These are phyloP conservation scores for Tetracladium marchalianum DNA, from an alignment of 495 filamentous ascomycete species.

Conservation along the genomic window DNA sequence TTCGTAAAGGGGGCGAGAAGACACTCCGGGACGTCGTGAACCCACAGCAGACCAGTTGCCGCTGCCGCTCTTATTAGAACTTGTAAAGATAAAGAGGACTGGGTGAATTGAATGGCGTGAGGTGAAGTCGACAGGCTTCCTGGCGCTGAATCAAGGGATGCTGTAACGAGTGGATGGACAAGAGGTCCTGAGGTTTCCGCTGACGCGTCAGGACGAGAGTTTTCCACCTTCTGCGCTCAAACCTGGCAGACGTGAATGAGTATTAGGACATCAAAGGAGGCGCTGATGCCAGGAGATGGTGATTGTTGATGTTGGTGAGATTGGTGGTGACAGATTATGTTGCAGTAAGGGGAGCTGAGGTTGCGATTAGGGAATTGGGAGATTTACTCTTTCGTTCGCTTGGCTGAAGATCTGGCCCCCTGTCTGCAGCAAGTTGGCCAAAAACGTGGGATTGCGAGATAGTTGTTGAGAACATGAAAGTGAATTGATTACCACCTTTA, in stretches of 20 bases:
- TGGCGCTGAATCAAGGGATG: conserved; percentile 7
- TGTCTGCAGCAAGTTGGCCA: no score
- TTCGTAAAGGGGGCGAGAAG: conserved; percentile 7
- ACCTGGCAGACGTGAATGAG: conserved; percentile 4
- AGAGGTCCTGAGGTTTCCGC: conserved; percentile 34
- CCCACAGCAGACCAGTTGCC: conserved; percentile 1
- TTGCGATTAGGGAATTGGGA: conserved; percentile 12
- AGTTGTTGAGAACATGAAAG: no score
- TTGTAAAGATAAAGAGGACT: conserved; percentile 16
- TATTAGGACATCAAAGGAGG: conserved; percentile 9
- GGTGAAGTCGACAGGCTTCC: background rate
- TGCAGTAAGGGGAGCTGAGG: background rate
- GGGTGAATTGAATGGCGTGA: conserved; percentile 14
- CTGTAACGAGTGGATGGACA: conserved; percentile 22
- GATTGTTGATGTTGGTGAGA: conserved; percentile 4
- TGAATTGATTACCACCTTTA: no score
- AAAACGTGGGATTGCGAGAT: no score
- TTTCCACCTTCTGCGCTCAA: conserved; percentile 7
- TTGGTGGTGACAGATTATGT: conserved; percentile 4
- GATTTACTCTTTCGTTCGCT: conserved; percentile 1
- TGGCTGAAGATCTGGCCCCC: no score
- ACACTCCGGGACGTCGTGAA: background rate
- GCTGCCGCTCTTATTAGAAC: conserved; percentile 13
- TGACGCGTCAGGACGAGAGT: conserved; percentile 12
- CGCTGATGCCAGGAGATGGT: background rate